Evolutionary conservation across 306 rosid species (phyloP).

Genomic region (Begonia masoniana): DNA sequence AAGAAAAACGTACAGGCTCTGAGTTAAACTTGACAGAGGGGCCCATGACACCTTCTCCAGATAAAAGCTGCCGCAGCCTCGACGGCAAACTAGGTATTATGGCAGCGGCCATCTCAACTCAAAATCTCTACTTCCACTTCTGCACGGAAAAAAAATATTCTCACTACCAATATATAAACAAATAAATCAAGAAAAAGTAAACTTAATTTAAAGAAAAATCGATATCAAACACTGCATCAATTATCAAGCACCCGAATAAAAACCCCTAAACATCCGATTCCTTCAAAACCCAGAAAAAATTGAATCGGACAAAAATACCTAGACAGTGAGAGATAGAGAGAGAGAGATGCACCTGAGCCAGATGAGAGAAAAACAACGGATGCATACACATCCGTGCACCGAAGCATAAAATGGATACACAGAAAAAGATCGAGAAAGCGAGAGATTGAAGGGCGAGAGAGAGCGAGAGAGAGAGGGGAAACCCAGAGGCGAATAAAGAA

Average conservation of each 20-base stretch:
- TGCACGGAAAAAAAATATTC: conserved; percentile 10
- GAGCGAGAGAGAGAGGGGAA: neutral
- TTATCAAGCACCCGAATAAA: neutral
- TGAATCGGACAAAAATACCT: conserved; percentile 1
- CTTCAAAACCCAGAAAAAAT: neutral
- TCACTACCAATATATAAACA: neutral
- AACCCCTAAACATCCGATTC: conserved; percentile 5
- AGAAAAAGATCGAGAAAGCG: neutral
- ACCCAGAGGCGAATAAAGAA: neutral
- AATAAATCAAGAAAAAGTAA: neutral
- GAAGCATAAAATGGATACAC: conserved; percentile 1
- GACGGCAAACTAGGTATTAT: conserved; percentile 90
- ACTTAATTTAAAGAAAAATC: no score
- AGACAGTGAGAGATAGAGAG: neutral
- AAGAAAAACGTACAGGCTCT: conserved; percentile 55
- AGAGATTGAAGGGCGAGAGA: neutral
- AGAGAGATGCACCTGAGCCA: conserved; percentile 35
- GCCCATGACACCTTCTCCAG: conserved; percentile 72
- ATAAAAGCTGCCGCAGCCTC: conserved; percentile 83
- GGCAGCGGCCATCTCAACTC: conserved; percentile 80
- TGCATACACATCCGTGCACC: conserved; percentile 48
- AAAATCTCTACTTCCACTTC: conserved; percentile 51
- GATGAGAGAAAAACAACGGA: conserved; percentile 30
- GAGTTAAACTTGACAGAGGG: conserved; percentile 79
- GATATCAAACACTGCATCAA: conserved; percentile 7